Base-by-base conservation (phyloP, 192 early-diverging fungal species). In the Entomortierella parvispora region DNA sequence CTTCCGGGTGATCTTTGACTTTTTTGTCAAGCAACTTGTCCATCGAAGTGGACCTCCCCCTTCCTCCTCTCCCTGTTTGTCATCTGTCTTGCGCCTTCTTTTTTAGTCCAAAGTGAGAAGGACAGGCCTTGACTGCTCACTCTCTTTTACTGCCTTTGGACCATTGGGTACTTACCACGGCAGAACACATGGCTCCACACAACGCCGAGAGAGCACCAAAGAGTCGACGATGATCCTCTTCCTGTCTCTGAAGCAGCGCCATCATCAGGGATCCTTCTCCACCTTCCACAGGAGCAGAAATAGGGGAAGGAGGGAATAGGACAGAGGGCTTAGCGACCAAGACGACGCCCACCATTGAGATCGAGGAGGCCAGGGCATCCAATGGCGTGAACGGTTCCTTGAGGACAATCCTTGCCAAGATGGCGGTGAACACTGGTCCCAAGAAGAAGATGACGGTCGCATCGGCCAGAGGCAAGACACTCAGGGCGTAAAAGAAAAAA, bases 391-490 rank as follows among this genome's bases (percentile, higher is more conserved):
- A 91, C 0, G 86, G 81, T 62, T 94, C 93, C 22, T 83, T 81
- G 1, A 94, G 76, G 46, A 83, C 80, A 54, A 87, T 45, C 44
- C 81, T 61, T 0, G 89, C 93, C 54, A 92, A 69, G 25, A 94
- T 68, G 0, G 92, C 89, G 18, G 90, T 93, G 67, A 95, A 91
- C n/a, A 87, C 86, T 3, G 93, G 92, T 12, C 86, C 86, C 7
- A 90, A 87, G 65, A 93, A 95, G 62, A 93, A 95, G 10, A 93
- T 78, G 4, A 91, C 90, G 11, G 91, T 93, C 23, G 91, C 90
- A 71, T 93, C 93, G 1, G 86, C 92, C 47, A 93, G 68, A 3
- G 90, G 86, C 74, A 93, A 80, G 42, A 87, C 75, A 12, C 90
- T 87, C 14, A 93, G 62, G 2, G 87, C 88, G 59, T 86, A 92